Evolutionary conservation across 139 green algal genomes (phyloP).

Genomic region (Zygnema circumcarinatum): DNA sequence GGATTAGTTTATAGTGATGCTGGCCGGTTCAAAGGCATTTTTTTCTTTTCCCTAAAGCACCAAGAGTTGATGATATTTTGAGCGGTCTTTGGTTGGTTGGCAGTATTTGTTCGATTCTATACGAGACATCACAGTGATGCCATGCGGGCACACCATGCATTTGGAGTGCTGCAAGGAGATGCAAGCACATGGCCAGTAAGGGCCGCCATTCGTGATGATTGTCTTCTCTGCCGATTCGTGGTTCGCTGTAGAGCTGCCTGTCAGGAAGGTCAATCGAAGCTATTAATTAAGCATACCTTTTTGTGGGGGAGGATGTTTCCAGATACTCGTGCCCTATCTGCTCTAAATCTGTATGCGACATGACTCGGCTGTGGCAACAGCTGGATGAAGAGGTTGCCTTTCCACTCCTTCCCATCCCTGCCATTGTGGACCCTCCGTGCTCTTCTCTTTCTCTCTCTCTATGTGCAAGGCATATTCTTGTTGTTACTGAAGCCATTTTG

Average conservation of each 20-base stretch:
- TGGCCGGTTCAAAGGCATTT: too few relatives aligned
- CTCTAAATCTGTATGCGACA: constrained; percentile 71
- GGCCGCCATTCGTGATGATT: not conserved
- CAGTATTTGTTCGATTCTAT: constrained; percentile 94
- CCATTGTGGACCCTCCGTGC: not conserved
- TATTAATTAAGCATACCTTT: not conserved
- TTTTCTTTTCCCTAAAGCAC: too few relatives aligned
- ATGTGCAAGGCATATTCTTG: too few relatives aligned
- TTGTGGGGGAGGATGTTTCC: not conserved
- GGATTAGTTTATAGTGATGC: too few relatives aligned
- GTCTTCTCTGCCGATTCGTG: too few relatives aligned
- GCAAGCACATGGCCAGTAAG: constrained; percentile 51
- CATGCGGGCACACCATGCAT: constrained; percentile 94
- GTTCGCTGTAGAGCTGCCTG: too few relatives aligned
- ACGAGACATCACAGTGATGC: constrained; percentile 83
- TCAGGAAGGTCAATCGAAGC: not conserved
- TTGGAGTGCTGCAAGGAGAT: constrained; percentile 71
- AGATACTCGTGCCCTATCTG: constrained; percentile 76
- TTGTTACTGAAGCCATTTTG: too few relatives aligned
- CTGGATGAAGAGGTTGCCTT: constrained; percentile 71
- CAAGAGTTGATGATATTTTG: too few relatives aligned
- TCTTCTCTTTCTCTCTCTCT: constrained; percentile 1
- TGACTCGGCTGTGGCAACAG: constrained; percentile 67
- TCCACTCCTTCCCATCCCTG: not conserved
- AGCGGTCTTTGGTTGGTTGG: too few relatives aligned